Evolutionary conservation across 2,329 filamentous ascomycete species (phyloP).

Genomic region (Paraconiothyrium brasiliense): DNA sequence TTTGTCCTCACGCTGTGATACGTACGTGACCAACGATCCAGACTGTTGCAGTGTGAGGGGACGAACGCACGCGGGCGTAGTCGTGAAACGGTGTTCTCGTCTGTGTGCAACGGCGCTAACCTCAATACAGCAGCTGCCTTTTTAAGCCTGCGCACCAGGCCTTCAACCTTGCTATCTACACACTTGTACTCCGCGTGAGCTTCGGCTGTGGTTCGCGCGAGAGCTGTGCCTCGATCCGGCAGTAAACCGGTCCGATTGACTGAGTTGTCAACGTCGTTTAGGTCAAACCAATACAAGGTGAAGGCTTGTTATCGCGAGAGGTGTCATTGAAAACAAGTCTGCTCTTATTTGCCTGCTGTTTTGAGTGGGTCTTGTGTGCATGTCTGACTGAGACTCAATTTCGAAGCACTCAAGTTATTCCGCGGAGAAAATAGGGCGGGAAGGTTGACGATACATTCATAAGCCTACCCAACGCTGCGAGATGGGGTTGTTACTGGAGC

Average conservation of each 20-base stretch:
- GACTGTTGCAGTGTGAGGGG: constrained; percentile 27
- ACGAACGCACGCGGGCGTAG: neutral
- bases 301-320: neutral
- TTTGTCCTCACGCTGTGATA: neutral
- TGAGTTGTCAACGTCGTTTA: neutral
- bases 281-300: neutral
- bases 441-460: neutral
- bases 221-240: constrained; percentile 9
- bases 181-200: neutral
- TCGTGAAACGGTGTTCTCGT: constrained; percentile 20
- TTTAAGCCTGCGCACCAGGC: constrained; percentile 8
- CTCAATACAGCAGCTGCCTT: constrained; percentile 20
- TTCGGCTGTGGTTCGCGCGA: constrained; percentile 1
- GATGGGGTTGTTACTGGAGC: constrained; percentile 29
- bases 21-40: constrained; percentile 15
- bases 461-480: neutral
- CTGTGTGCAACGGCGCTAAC: constrained; percentile 24
- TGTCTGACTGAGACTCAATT: neutral
- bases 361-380: neutral
- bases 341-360: constrained; percentile 5
- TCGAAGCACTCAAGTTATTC: neutral
- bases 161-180: constrained; percentile 30
- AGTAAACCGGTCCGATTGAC: neutral
- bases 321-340: neutral
- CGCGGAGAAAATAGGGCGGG: neutral